Evolutionary conservation across 768 basidiomycete species (phyloP).

Genomic region (Clavulina sp.): DNA sequence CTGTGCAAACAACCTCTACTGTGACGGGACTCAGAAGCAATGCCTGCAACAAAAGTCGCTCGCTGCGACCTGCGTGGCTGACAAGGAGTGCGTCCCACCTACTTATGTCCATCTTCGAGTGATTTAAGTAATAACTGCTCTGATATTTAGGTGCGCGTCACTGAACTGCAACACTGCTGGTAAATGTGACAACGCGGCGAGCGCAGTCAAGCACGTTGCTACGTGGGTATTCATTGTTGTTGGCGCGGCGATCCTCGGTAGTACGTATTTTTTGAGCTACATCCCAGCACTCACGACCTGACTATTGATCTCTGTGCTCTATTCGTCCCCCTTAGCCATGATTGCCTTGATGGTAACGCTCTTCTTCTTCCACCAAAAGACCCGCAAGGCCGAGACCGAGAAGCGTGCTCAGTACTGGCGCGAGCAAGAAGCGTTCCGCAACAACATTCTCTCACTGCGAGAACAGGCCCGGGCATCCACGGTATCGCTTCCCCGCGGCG

Average conservation of each 20-base stretch:
- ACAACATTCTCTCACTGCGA: conserved; percentile 64
- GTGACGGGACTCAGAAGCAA: conserved; percentile 39
- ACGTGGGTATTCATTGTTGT: conserved; percentile 58
- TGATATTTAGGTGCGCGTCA: conserved; percentile 39
- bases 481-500: conserved; percentile 31
- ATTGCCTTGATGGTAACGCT: conserved; percentile 48
- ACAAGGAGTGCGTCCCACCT: conserved; percentile 29
- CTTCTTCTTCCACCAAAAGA: conserved; percentile 51
- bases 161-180: conserved; percentile 52
- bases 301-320: neutral
- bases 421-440: conserved; percentile 73
- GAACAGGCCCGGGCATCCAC: conserved; percentile 54
- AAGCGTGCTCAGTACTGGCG: conserved; percentile 81
- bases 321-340: conserved; percentile 37
- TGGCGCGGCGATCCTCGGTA: conserved; percentile 50
- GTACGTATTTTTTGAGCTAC: conserved; percentile 25
- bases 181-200: conserved; percentile 43
- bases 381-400: conserved; percentile 60
- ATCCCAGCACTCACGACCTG: neutral
- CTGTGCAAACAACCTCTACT: conserved; percentile 57
- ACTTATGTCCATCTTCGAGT: neutral
- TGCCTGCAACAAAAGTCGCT: conserved; percentile 44
- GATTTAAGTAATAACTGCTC: neutral
- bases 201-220: conserved; percentile 42
- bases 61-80: conserved; percentile 38